phyloP scores from a whole-genome alignment of 495 filamentous ascomycete species.

The Tuber microsphaerosporum region DNA sequence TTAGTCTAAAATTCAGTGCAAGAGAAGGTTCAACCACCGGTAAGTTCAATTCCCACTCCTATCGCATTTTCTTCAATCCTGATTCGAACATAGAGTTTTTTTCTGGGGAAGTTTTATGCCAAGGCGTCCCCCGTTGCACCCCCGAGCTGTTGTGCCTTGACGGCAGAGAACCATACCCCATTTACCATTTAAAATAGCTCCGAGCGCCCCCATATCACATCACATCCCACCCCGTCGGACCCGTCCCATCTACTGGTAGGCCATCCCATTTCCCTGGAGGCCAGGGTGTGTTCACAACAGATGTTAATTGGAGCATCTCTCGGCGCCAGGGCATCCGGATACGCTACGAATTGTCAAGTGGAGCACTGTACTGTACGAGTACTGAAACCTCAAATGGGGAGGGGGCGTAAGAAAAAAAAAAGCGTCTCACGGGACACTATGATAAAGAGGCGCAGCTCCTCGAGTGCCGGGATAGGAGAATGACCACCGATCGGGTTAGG shows the following conservation, averaged over 20 bases:
- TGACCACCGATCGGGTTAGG: background rate
- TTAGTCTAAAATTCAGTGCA: too few species aligned
- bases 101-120: too few species aligned
- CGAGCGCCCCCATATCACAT: background rate
- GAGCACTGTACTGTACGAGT: too few species aligned
- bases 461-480: background rate
- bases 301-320: too few species aligned
- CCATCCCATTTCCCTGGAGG: background rate
- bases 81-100: too few species aligned
- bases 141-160: too few species aligned
- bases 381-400: background rate
- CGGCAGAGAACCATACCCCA: background rate
- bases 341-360: background rate
- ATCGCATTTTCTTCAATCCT: too few species aligned
- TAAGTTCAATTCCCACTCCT: too few species aligned
- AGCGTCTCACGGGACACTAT: background rate
- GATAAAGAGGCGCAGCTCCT: background rate
- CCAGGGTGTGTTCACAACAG: background rate
- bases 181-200: background rate
- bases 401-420: background rate
- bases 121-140: too few species aligned
- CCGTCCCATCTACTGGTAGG: background rate
- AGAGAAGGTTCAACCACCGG: too few species aligned
- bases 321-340: too few species aligned
- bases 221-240: background rate